Percentiles rank a stretch among this genome's conserved stretches.
Evolutionary conservation across 73 alveolate species (phyloP).

Genomic region (Stentor coeruleus): DNA sequence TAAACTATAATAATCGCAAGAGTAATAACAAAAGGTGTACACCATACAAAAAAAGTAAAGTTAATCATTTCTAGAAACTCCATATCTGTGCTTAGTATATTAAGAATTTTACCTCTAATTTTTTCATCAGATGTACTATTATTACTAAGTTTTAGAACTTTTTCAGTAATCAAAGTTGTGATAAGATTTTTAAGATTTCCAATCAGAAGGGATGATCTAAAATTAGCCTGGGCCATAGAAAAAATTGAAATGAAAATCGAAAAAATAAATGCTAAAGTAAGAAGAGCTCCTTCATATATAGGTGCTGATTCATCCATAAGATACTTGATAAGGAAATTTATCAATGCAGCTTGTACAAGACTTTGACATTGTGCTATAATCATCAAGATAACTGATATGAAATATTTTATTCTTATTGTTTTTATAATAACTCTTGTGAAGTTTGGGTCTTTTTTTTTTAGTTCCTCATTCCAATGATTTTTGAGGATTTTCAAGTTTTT

Average conservation of each 20-base stretch:
- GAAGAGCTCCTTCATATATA: background rate
- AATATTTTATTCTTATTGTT: background rate
- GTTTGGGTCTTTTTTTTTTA: background rate
- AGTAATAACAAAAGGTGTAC: background rate
- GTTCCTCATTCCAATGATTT: background rate
- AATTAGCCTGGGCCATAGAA: background rate
- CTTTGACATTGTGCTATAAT: background rate
- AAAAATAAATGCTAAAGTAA: background rate
- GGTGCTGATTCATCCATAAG: background rate
- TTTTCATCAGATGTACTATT: background rate
- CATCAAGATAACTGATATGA: background rate
- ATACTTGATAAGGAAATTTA: background rate
- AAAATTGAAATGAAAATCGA: background rate
- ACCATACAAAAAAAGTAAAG: background rate
- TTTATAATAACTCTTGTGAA: background rate
- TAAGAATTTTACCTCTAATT: background rate
- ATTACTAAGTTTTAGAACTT: background rate
- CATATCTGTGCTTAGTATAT: background rate
- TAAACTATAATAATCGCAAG: background rate
- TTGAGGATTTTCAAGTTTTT: background rate
- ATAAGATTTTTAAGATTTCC: slow-evolving; percentile 13
- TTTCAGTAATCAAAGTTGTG: background rate
- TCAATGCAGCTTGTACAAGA: background rate
- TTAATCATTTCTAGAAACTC: background rate
- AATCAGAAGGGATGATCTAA: background rate